Evolutionary conservation across 192 early-diverging fungal species (phyloP), one percentile per base, ranked within the genome.

Genomic region (Backusella parvicylindrica): DNA sequence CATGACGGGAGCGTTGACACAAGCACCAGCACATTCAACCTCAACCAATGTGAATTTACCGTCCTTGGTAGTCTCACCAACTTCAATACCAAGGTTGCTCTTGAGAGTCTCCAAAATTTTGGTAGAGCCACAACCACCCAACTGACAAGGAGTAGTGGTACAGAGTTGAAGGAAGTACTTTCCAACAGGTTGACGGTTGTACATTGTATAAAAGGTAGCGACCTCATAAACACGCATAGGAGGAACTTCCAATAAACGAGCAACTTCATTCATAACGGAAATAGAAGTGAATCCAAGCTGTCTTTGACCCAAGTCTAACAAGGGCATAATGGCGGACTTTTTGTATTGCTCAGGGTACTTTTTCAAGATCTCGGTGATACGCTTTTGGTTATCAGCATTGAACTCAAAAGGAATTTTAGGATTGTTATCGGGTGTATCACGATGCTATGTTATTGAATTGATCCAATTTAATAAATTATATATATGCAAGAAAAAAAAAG

Each of bases 121-220:
- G 72, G 92, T 92, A 31, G 97, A 88, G 40, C 97, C 97, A 84
- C 98, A 97, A 53, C 97, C 97, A 82, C 98, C 95, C 49, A 98
- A 89, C 86, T 97, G 90, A 83, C 98, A 99, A 21, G 98, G 98
- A 31, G 97, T 97, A 12, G 98, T 99, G 23, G 97, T 98, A 89
- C 98, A 99, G 56, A 99, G 87, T 85, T 99, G 98, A 76, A 99
- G 81, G 80, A 99, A 98, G 88, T 98, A 97, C 84, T 99, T 99
- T 74, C 98, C 98, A 56, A 98, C 94, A n/a, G 98, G 98, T 72
- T 94, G 92, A 89, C 96, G 89, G 89, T 98, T 98, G 86, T 95
- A 99, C 98, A 99, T 99, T 70, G 98, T 99, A 81, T 99, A 99
- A 84, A 99, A 99, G 35, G 97, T 99, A n/a, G 98, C 98, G 23